Conservation (phyloP, 116 monocot genomes). For the Dioscorea cayenensis region DNA sequence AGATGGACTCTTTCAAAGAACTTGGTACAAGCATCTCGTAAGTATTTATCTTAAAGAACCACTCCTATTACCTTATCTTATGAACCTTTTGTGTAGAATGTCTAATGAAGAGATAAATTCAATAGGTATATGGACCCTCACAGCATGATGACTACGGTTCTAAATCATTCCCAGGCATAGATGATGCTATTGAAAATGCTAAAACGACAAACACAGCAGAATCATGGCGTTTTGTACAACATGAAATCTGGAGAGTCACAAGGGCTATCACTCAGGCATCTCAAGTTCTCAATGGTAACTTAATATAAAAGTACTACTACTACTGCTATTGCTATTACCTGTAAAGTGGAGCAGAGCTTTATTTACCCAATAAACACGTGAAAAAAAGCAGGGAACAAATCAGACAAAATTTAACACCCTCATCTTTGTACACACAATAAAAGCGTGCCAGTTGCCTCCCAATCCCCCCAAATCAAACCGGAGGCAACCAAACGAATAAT, state of each 20-base stretch:
- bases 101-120: neutral
- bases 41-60: neutral
- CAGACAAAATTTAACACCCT: too few relatives aligned
- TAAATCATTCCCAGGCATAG: constrained; percentile 72
- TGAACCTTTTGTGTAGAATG: neutral
- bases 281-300: constrained; percentile 43
- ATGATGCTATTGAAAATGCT: constrained; percentile 46
- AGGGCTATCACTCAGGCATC: constrained; percentile 54
- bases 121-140: constrained; percentile 68
- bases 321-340: neutral
- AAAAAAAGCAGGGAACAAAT: too few relatives aligned
- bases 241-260: constrained; percentile 63
- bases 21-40: constrained; percentile 90
- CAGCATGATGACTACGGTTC: constrained; percentile 57
- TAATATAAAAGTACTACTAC: constrained; percentile 27
- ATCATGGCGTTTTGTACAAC: constrained; percentile 58
- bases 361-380: too few relatives aligned
- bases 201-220: constrained; percentile 37
- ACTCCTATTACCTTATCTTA: neutral
- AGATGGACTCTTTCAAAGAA: constrained; percentile 56
- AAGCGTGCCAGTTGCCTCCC: too few relatives aligned
- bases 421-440: too few relatives aligned
- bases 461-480: too few relatives aligned
- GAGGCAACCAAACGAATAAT: too few relatives aligned
- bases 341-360: too few relatives aligned